Evolutionary conservation across 1,284 basidiomycete genomes (phyloP), one percentile per base, ranked within the genome.

Genomic region (Boletus semigastroideus): DNA sequence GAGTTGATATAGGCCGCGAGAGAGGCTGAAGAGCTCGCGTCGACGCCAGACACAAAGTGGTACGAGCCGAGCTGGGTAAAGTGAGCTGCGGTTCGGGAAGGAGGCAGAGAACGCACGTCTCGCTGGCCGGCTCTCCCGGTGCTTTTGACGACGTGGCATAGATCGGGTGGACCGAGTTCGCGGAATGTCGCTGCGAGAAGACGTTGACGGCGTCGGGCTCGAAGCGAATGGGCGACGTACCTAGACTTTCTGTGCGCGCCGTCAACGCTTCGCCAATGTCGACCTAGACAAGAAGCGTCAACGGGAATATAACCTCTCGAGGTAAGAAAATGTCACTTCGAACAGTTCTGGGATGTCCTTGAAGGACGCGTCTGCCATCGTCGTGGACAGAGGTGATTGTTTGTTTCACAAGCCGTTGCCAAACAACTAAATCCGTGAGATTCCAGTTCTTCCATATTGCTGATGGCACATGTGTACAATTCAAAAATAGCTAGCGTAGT

Each of bases 1-100:
- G 93, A 96, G 76, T 99, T 99, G 72, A 99, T 90, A 73, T 99
- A 99, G 5, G 96, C 96, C 10, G 96, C 97, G 12, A 99, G 81
- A 0, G 94, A 97, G 3, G 96, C 97, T 12, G 94, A 98, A 2
- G 94, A 97, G 11, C 94, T 97, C 1, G 96, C 94, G 70, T 99
- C 96, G 45, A 98, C 92, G 25, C 96, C 96, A 0, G 96, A 98
- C 51, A 98, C 83, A 5, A 68, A 69, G 73, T 98, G 94, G 69
- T 96, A 97, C 25, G 93, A 95, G 39, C 92, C 92, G 52, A 92
- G 75, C 92, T 96, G 52, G 13, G 1, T 7, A 11, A 3, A 1
- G 38, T 45, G 17, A 25, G 17, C 0, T 12, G 13, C 4, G 12
- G 16, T 11, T 1, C 6, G 25, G 8, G 9, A 20, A 8, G 17